phyloP scores from a whole-genome alignment of 1,284 basidiomycete genomes.

The Sporisorium scitamineum region DNA sequence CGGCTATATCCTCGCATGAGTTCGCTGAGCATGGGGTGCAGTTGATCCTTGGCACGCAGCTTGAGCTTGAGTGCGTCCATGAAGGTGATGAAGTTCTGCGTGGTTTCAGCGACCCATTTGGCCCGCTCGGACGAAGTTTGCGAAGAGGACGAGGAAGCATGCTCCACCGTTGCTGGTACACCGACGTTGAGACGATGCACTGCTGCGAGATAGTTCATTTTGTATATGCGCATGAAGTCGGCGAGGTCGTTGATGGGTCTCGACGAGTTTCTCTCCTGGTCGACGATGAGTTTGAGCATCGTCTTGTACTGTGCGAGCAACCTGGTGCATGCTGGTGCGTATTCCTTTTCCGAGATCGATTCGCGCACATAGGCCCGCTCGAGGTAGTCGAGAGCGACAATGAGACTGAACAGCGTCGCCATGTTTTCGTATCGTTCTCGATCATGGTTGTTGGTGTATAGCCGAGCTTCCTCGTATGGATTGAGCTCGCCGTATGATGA shows the following conservation, averaged over 20 bases:
- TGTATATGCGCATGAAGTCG: slow-evolving; percentile 90
- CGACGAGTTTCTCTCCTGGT: slow-evolving; percentile 75
- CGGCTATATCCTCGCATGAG: slow-evolving; percentile 79
- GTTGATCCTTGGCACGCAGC: slow-evolving; percentile 92
- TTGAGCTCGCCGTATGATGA: slow-evolving; percentile 50
- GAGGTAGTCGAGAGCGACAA: slow-evolving; percentile 91
- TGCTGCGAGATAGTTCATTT: slow-evolving; percentile 95
- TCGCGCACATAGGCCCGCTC: slow-evolving; percentile 93
- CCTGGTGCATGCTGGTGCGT: slow-evolving; percentile 92
- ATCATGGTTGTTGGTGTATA: slow-evolving; percentile 88
- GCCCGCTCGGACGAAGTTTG: slow-evolving; percentile 79
- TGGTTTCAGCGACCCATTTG: slow-evolving; percentile 98
- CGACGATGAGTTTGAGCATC: slow-evolving; percentile 89
- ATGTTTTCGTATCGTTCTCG: slow-evolving; percentile 89
- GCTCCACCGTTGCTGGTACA: slow-evolving; percentile 95
- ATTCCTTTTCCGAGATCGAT: slow-evolving; percentile 89
- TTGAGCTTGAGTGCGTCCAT: slow-evolving; percentile 96
- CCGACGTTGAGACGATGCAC: slow-evolving; percentile 89
- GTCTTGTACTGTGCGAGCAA: slow-evolving; percentile 96
- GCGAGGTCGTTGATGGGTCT: slow-evolving; percentile 53
- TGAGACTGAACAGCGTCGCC: slow-evolving; percentile 90
- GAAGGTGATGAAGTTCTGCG: slow-evolving; percentile 94
- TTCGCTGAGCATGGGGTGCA: slow-evolving; percentile 93
- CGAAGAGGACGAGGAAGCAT: slow-evolving; percentile 74
- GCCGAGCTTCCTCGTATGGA: slow-evolving; percentile 79